Conservation (phyloP, 2,329 filamentous ascomycete genomes). For the Gaeumannomyces tritici region DNA sequence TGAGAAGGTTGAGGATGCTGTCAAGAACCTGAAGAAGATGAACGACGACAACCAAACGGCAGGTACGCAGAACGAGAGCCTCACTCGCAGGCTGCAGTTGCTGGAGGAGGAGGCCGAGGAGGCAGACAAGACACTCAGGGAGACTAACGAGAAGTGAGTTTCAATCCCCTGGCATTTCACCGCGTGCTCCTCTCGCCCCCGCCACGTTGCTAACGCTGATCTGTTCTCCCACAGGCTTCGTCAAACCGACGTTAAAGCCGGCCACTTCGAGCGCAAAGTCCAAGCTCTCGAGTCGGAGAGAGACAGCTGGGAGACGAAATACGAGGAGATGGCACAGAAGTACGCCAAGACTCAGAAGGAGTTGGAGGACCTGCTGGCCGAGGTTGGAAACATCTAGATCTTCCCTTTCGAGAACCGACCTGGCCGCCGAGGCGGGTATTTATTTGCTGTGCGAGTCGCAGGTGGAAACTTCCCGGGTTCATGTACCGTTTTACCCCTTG, state of each 20-base stretch:
- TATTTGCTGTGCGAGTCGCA: not conserved
- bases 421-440: not conserved
- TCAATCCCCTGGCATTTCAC: constrained; percentile 3
- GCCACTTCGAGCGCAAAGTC: constrained; percentile 98
- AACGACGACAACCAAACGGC: constrained; percentile 75
- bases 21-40: constrained; percentile 81
- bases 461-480: not conserved
- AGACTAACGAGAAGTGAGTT: constrained; percentile 96
- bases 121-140: constrained; percentile 90
- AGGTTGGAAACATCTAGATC: constrained; percentile 79
- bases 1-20: constrained; percentile 77
- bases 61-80: constrained; percentile 81
- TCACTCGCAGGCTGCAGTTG: constrained; percentile 86
- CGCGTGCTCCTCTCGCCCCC: not conserved
- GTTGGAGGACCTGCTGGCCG: constrained; percentile 78
- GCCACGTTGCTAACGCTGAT: constrained; percentile 8
- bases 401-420: not conserved
- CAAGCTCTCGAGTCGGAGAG: constrained; percentile 87
- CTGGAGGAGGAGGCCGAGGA: constrained; percentile 97
- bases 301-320: constrained; percentile 95
- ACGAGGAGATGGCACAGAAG: constrained; percentile 95
- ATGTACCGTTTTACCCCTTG: not conserved
- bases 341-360: constrained; percentile 78
- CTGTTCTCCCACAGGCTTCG: constrained; percentile 58
- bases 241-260: constrained; percentile 98